Evolutionary conservation across 192 early-diverging fungal species (phyloP), one percentile per base, ranked within the genome.

Genomic region (Martensiomyces pterosporus): DNA sequence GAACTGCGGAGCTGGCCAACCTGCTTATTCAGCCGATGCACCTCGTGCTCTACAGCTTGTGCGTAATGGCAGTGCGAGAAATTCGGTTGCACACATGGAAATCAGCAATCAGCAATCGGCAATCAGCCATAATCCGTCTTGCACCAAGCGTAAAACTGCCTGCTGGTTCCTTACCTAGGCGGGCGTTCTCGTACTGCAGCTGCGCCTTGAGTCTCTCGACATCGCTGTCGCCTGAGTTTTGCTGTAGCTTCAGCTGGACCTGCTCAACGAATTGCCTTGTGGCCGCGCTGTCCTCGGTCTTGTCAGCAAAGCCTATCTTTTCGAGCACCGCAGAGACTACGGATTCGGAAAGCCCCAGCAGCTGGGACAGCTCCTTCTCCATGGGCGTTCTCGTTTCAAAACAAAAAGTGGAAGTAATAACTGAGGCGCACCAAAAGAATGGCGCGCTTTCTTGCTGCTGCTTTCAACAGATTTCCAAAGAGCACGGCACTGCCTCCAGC

Each of bases 91-190:
- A 35, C 4, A 39, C 1, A 26, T 14, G 40, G 32, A 9, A 7
- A 10, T 3, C 2, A 2, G 38, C 35, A n/a, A 12, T 40, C 6
- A n/a, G n/a, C n/a, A n/a, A n/a, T n/a, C n/a, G n/a, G n/a, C n/a
- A n/a, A n/a, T n/a, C n/a, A n/a, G n/a, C n/a, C n/a, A n/a, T n/a
- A n/a, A n/a, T n/a, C n/a, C n/a, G n/a, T n/a, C n/a, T n/a, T n/a
- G n/a, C n/a, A n/a, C n/a, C n/a, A n/a, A n/a, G n/a, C n/a, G n/a
- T n/a, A n/a, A n/a, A n/a, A n/a, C n/a, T n/a, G n/a, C n/a, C n/a
- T n/a, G n/a, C n/a, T n/a, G n/a, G n/a, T n/a, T 50, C 14, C 69
- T 56, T 72, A 72, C 69, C 69, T 25, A 72, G 46, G 27, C 69
- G 61, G 21, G 69, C 47, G 50, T 73, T 73, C 7, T 73, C 69